Evolutionary conservation across 2,329 filamentous ascomycete genomes (phyloP).

Genomic region (Colletotrichum aenigma): DNA sequence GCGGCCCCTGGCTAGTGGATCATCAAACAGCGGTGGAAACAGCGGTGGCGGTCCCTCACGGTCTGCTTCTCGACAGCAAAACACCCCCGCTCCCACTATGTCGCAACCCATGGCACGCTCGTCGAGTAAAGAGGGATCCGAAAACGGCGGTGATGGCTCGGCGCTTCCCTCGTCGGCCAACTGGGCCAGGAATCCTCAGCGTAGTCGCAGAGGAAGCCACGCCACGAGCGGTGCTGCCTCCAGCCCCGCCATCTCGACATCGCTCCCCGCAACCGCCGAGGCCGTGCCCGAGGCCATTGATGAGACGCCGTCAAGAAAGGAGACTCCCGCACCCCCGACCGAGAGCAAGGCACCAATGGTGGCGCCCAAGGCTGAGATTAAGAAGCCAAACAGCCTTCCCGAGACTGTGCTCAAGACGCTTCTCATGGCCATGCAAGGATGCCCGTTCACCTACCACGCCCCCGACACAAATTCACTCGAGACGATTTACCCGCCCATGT

Average conservation of each 20-base stretch:
- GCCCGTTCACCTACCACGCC: slow-evolving; percentile 31
- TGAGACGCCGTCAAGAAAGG: slow-evolving; percentile 34
- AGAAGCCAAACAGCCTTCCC: slow-evolving; percentile 9
- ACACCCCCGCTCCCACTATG: slow-evolving; percentile 39
- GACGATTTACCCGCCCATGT: slow-evolving; percentile 67
- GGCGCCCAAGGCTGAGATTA: neutral
- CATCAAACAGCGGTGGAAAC: neutral
- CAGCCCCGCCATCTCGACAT: slow-evolving; percentile 76
- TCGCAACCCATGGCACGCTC: slow-evolving; percentile 75
- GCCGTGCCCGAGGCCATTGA: slow-evolving; percentile 48
- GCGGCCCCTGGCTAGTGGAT: slow-evolving; percentile 54
- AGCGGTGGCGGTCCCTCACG: slow-evolving; percentile 57
- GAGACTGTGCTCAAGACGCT: slow-evolving; percentile 36
- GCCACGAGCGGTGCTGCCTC: slow-evolving; percentile 81
- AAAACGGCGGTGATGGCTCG: slow-evolving; percentile 76
- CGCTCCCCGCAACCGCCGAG: slow-evolving; percentile 59
- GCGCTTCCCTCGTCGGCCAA: slow-evolving; percentile 93
- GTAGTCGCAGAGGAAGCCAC: slow-evolving; percentile 75
- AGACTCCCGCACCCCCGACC: slow-evolving; percentile 25
- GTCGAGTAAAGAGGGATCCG: slow-evolving; percentile 77
- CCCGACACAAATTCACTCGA: slow-evolving; percentile 21
- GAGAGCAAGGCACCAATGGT: neutral
- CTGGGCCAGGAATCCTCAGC: slow-evolving; percentile 79
- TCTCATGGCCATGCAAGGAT: slow-evolving; percentile 40
- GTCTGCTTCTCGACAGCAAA: slow-evolving; percentile 57